Percentiles rank a stretch among this genome's conserved stretches.
These are phyloP conservation scores for Beauveria brongniartii DNA, from an alignment of 2,329 filamentous ascomycete species.

Conservation along the genomic window DNA sequence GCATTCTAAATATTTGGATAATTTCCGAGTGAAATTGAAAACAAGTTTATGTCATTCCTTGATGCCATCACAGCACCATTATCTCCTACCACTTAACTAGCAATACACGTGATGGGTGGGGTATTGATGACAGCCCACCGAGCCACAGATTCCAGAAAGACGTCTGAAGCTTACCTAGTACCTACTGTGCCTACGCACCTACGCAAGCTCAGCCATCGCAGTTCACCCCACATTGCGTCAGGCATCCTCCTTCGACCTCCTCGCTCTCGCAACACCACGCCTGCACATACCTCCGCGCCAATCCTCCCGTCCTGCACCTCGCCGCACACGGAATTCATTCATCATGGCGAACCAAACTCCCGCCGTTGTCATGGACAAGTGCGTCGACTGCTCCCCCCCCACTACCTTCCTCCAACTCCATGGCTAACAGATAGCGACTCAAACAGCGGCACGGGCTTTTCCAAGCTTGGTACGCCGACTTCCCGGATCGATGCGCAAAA, in stretches of 20 bases:
- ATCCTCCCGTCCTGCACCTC: slow-evolving; percentile 5
- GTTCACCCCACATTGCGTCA: slow-evolving; percentile 12
- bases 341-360: slow-evolving; percentile 95
- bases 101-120: slow-evolving; percentile 8
- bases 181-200: background rate
- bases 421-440: slow-evolving; percentile 24
- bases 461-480: slow-evolving; percentile 75
- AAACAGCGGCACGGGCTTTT: slow-evolving; percentile 93
- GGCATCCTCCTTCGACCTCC: slow-evolving; percentile 6
- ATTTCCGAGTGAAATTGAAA: background rate
- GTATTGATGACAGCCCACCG: background rate
- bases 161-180: background rate
- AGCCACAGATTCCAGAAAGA: background rate
- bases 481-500: background rate
- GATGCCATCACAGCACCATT: background rate
- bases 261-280: slow-evolving; percentile 3
- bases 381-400: slow-evolving; percentile 40
- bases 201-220: slow-evolving; percentile 12
- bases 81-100: background rate
- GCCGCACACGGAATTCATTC: slow-evolving; percentile 17
- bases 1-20: too few species aligned
- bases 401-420: slow-evolving; percentile 8
- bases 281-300: background rate
- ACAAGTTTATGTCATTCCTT: background rate
- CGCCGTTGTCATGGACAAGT: slow-evolving; percentile 99